phyloP scores from a whole-genome alignment of 2,329 filamentous ascomycete genomes.

The Penicillium sp. region DNA sequence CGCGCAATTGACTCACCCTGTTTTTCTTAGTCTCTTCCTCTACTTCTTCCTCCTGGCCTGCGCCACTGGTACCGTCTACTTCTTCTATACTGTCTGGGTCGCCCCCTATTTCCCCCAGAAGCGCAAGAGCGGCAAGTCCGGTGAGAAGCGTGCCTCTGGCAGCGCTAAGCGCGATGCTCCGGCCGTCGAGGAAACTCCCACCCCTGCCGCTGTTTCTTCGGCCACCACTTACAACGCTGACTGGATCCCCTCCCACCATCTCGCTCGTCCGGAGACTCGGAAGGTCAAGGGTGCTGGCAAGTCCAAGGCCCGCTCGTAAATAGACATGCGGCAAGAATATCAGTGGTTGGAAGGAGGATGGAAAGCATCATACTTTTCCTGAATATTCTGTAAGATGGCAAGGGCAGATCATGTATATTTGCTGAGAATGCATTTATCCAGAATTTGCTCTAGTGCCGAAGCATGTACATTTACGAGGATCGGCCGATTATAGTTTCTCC shows the following conservation, averaged over 20 bases:
- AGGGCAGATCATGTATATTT: not conserved
- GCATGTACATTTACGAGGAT: conserved; percentile 20
- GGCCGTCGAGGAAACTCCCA: conserved; percentile 62
- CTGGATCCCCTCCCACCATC: conserved; percentile 89
- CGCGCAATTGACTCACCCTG: conserved; percentile 17
- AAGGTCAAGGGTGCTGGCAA: conserved; percentile 54
- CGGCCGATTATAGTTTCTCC: conserved; percentile 5
- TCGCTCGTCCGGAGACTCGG: conserved; percentile 75
- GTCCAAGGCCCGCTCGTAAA: conserved; percentile 38
- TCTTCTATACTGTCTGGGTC: conserved; percentile 98
- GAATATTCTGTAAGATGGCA: conserved; percentile 1
- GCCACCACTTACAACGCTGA: conserved; percentile 81
- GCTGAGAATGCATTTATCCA: conserved; percentile 17
- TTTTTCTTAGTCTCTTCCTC: conserved; percentile 76
- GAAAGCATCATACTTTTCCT: conserved; percentile 5
- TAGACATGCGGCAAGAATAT: conserved; percentile 3
- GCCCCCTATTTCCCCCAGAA: conserved; percentile 91
- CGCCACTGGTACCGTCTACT: conserved; percentile 81
- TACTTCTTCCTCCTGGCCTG: conserved; percentile 82
- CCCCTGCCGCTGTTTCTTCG: conserved; percentile 66
- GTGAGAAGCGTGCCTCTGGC: conserved; percentile 45
- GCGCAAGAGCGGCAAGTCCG: conserved; percentile 24
- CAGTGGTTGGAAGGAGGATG: conserved; percentile 5
- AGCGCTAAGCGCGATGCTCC: conserved; percentile 67
- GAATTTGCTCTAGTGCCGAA: conserved; percentile 3